Percentiles rank a stretch among this genome's conserved stretches.
These are phyloP conservation scores for Pseudonitzschia multiseries DNA, from an alignment of 108 stramenopile species.

Conservation along the genomic window DNA sequence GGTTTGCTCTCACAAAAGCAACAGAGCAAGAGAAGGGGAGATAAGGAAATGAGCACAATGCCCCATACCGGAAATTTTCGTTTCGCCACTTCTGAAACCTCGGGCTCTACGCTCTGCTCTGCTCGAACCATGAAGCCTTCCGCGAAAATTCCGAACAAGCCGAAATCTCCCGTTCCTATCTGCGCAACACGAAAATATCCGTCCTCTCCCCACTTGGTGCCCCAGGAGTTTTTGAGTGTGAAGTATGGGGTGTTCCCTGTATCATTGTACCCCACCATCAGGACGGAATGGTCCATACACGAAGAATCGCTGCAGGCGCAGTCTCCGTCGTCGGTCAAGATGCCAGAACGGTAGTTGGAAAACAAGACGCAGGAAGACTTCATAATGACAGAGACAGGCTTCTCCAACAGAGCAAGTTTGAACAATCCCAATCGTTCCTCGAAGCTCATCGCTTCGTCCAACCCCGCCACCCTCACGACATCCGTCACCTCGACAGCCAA, in stretches of 20 bases:
- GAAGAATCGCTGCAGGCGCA: conserved; percentile 42
- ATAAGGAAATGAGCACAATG: conserved; percentile 1
- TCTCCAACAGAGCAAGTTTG: conserved; percentile 43
- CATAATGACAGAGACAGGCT: conserved; percentile 54
- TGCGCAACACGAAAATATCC: conserved; percentile 59
- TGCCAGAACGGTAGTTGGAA: conserved; percentile 73
- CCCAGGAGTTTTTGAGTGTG: conserved; percentile 51
- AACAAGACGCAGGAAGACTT: conserved; percentile 54
- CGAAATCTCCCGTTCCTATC: conserved; percentile 36
- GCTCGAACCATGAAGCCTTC: conserved; percentile 38
- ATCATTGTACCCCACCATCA: conserved; percentile 83
- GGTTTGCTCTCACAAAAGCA: not conserved
- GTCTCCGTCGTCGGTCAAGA: conserved; percentile 71
- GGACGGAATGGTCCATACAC: conserved; percentile 82
- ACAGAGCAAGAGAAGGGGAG: not conserved
- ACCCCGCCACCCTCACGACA: conserved; percentile 33
- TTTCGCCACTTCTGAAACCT: not conserved
- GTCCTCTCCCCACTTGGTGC: conserved; percentile 49
- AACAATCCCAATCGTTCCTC: conserved; percentile 43
- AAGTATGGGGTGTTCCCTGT: conserved; percentile 48
- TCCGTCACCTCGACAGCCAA: conserved; percentile 27
- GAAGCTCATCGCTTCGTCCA: conserved; percentile 33
- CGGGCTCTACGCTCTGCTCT: conserved; percentile 3
- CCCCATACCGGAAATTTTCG: conserved; percentile 1
- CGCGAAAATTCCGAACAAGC: conserved; percentile 57